Evolutionary conservation across 2,329 filamentous ascomycete genomes (phyloP).

Genomic region (Microcyclospora pomicola): DNA sequence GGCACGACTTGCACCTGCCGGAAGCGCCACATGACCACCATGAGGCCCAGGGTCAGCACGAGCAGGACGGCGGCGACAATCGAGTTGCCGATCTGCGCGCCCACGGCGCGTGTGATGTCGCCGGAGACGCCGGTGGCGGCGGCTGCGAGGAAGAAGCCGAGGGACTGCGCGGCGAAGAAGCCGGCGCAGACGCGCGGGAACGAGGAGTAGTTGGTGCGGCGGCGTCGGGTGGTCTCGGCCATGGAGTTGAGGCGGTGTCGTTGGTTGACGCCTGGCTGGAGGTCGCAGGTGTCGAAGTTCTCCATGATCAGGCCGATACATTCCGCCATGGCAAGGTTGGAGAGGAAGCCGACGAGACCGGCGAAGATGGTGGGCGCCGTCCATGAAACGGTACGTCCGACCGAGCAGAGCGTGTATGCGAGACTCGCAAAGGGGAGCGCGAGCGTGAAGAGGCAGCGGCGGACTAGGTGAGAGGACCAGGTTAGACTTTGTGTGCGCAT

Average conservation of each 20-base stretch:
- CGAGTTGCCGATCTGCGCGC: constrained; percentile 54
- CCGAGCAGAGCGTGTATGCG: constrained; percentile 53
- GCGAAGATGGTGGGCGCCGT: constrained; percentile 55
- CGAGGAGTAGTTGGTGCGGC: constrained; percentile 58
- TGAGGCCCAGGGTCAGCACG: constrained; percentile 48
- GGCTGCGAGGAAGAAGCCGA: constrained; percentile 57
- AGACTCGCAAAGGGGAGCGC: constrained; percentile 52
- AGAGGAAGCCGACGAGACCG: constrained; percentile 53
- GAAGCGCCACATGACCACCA: constrained; percentile 50
- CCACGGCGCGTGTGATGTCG: constrained; percentile 49
- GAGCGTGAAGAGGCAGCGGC: constrained; percentile 53
- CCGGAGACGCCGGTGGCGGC: constrained; percentile 55
- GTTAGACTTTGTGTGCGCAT: constrained; percentile 43
- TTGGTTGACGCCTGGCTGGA: constrained; percentile 55
- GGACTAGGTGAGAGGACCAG: constrained; percentile 60
- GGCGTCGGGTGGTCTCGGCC: constrained; percentile 29
- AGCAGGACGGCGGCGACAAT: constrained; percentile 55
- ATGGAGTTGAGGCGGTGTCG: constrained; percentile 33
- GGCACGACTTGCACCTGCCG: constrained; percentile 56
- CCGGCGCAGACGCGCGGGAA: constrained; percentile 62
- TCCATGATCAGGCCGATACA: constrained; percentile 70
- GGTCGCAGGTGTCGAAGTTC: constrained; percentile 65
- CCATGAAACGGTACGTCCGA: constrained; percentile 46
- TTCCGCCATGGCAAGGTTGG: constrained; percentile 59
- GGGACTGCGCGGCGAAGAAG: constrained; percentile 54